phyloP scores from a whole-genome alignment of 768 basidiomycete genomes.

The Sporobolomyces phaffii region DNA sequence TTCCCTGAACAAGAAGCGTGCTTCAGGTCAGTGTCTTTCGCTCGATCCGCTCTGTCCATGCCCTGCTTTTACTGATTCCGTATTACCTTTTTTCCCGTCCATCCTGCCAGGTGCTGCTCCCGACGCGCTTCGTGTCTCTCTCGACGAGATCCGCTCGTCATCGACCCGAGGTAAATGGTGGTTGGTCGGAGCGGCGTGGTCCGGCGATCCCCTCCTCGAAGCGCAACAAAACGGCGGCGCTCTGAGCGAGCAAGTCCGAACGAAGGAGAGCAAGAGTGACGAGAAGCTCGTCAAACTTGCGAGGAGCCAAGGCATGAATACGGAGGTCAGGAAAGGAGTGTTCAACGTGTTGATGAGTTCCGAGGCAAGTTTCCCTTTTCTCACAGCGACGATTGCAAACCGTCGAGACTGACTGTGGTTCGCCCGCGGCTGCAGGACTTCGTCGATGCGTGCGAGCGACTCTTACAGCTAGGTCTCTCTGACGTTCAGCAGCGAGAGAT shows the following conservation, averaged over 20 bases:
- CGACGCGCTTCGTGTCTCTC: constrained; percentile 77
- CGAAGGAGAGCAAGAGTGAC: constrained; percentile 44
- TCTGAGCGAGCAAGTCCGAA: constrained; percentile 34
- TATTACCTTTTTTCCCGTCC: background rate
- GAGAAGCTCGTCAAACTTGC: constrained; percentile 66
- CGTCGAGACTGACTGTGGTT: too few species aligned
- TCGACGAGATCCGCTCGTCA: constrained; percentile 76
- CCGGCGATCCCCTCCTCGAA: constrained; percentile 81
- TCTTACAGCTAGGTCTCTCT: constrained; percentile 72
- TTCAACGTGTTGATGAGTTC: constrained; percentile 94
- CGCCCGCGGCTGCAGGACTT: constrained; percentile 87
- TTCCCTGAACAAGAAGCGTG: constrained; percentile 63
- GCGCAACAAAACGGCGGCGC: constrained; percentile 31
- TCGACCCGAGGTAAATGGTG: constrained; percentile 95
- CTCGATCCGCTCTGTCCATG: too few species aligned
- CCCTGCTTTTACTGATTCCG: too few species aligned
- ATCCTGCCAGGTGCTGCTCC: constrained; percentile 7
- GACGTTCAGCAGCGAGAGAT: constrained; percentile 93
- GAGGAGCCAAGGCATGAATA: constrained; percentile 95
- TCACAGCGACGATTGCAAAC: too few species aligned
- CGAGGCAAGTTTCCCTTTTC: constrained; percentile 61
- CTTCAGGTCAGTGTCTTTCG: constrained; percentile 55
- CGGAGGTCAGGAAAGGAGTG: constrained; percentile 81
- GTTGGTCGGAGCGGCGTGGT: constrained; percentile 95
- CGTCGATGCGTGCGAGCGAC: constrained; percentile 86